phyloP scores from a whole-genome alignment of 139 green algal genomes.

The Asterochloris erici region DNA sequence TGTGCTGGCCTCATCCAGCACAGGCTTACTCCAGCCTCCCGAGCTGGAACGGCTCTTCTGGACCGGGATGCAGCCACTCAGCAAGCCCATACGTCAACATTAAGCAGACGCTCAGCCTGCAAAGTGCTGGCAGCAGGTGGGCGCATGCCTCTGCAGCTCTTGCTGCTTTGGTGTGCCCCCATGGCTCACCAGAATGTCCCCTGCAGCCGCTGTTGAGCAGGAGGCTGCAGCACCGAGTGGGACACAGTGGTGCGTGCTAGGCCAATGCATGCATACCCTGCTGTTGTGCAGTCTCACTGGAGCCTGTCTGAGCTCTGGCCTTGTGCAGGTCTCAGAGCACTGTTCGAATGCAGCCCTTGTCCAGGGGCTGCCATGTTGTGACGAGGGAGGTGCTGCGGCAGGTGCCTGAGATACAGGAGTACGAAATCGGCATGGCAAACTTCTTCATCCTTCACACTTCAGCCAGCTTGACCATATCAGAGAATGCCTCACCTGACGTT shows the following conservation, averaged over 20 bases:
- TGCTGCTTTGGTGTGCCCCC: too few relatives aligned
- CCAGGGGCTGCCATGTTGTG: slow-evolving; percentile 69
- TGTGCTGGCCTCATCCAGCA: too few relatives aligned
- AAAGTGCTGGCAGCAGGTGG: too few relatives aligned
- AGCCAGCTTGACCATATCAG: slow-evolving; percentile 71
- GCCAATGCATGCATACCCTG: neutral
- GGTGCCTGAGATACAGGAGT: slow-evolving; percentile 51
- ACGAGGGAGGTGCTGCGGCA: slow-evolving; percentile 57
- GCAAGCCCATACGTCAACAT: too few relatives aligned
- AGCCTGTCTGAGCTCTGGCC: too few relatives aligned
- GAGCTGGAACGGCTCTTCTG: too few relatives aligned
- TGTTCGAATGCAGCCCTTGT: slow-evolving; percentile 19
- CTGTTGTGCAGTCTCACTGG: neutral
- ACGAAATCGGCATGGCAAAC: slow-evolving; percentile 69
- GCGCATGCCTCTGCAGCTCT: too few relatives aligned
- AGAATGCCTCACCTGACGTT: slow-evolving; percentile 61
- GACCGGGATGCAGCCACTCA: too few relatives aligned
- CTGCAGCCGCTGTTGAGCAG: slow-evolving; percentile 1
- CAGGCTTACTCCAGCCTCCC: too few relatives aligned
- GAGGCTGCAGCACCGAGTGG: neutral
- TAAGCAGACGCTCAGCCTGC: too few relatives aligned
- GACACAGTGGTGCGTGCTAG: slow-evolving; percentile 13
- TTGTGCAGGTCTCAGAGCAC: slow-evolving; percentile 23
- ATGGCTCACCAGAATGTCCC: too few relatives aligned
- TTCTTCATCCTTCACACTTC: slow-evolving; percentile 73